Conservation (phyloP, 164 flowering plant species). For the Taxillus chinensis region DNA sequence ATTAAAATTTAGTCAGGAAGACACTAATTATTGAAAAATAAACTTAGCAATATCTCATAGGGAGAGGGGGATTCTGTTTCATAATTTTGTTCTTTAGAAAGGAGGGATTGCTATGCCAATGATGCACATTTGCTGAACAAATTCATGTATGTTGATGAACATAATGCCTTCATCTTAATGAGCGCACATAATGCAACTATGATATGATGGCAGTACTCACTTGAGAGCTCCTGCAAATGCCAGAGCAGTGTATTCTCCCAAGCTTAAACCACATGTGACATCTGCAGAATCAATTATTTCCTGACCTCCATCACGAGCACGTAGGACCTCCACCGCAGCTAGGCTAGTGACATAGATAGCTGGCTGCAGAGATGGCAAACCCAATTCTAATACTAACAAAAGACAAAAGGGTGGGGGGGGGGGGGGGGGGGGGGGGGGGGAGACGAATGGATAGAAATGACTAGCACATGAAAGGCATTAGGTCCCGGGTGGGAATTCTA, state of each 20-base stretch:
- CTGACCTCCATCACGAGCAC: conserved; percentile 92
- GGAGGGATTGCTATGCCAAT: no score
- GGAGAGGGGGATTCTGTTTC: not conserved
- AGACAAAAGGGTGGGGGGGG: not conserved
- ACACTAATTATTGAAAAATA: not conserved
- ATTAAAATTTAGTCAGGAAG: not conserved
- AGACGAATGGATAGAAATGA: no score
- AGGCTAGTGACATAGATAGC: conserved; percentile 97
- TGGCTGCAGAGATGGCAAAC: conserved; percentile 49
- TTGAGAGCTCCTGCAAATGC: conserved; percentile 99
- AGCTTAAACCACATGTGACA: conserved; percentile 96
- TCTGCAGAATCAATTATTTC: conserved; percentile 89
- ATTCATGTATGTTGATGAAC: no score
- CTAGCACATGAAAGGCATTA: no score
- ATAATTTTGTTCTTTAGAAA: no score
- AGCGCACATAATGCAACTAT: not conserved
- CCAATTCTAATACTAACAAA: not conserved
- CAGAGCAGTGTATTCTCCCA: conserved; percentile 98
- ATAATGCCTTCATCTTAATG: no score
- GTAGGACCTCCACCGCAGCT: conserved; percentile 89
- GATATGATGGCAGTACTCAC: conserved; percentile 18
- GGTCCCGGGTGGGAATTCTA: no score
- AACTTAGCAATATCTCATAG: not conserved
- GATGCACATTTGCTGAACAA: no score
- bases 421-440: no score